Evolutionary conservation across 208 protist species (phyloP), one percentile per base, ranked within the genome.

Genomic region (Tritrichomonas musculus): DNA sequence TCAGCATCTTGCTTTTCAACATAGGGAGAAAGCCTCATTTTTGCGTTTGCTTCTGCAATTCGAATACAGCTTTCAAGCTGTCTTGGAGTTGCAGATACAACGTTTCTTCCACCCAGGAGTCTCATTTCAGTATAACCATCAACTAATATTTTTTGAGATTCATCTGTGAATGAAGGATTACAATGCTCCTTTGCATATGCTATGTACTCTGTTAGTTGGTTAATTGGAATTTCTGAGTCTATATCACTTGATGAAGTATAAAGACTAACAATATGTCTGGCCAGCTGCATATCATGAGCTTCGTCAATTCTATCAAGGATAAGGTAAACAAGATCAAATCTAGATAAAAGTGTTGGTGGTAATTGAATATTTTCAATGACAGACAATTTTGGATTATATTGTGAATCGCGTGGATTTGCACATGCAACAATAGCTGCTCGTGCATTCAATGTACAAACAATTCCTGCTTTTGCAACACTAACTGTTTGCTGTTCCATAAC

Each of bases 401-500:
- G 95, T 0, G 96, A 98, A 93, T 99, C 97, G 75, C 97, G 97
- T 9, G 99, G 99, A 96, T 99, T 99, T 4, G 99, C 99, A 39
- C 98, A 98, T 25, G 99, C 99, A 5, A 99, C 95, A 75, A 99
- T 97, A 9, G 98, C 98, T 1, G 98, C 99, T 60, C 99, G 92
- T 47, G 96, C 95, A 92, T 96, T 96, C 80, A 97, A 92, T 36
- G 95, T 94, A 65, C 98, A 98, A 93, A 99, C 99, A 95, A 99
- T 99, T 92, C 99, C 99, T n/a, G 99, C 99, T 96, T 99, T 99
- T 41, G 99, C 99, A 75, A 99, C 97, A 47, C 98, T 99, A 2
- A 99, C 96, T 44, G 99, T 99, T 95, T 99, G 98, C 96, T 99
- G 99, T 96, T 99, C 99, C 98, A 99, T 99, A 33, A 95, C 99